A percentile compares a stretch with the other conserved stretches of the same genome.
Conservation (phyloP, 2,329 filamentous ascomycete genomes). For the Claviceps purpurea region DNA sequence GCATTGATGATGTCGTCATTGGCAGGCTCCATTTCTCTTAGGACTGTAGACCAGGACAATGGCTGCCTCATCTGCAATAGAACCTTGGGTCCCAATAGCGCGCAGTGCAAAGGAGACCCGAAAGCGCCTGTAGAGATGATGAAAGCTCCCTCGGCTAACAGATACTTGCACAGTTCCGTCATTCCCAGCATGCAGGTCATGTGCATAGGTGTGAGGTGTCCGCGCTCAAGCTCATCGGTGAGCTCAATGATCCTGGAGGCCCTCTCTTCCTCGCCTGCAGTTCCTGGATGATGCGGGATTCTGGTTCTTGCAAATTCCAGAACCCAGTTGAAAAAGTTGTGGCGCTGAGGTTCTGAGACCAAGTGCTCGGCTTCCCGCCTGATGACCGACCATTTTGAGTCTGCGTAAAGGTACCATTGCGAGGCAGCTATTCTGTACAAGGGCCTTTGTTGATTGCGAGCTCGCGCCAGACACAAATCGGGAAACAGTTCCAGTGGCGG, state of each 20-base stretch:
- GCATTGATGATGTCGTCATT: background rate
- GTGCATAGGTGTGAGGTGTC: slow-evolving; percentile 18
- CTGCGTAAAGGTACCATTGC: slow-evolving; percentile 15
- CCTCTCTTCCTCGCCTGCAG: slow-evolving; percentile 5
- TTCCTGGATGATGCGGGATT: slow-evolving; percentile 13
- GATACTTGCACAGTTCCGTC: slow-evolving; percentile 14
- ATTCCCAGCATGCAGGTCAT: slow-evolving; percentile 21
- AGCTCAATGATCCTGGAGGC: slow-evolving; percentile 15
- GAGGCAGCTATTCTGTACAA: slow-evolving; percentile 13
- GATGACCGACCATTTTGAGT: slow-evolving; percentile 16
- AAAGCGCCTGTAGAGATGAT: slow-evolving; percentile 12
- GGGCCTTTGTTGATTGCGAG: slow-evolving; percentile 7
- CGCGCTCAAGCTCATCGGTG: slow-evolving; percentile 16
- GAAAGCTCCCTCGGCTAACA: slow-evolving; percentile 12
- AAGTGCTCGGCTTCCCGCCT: slow-evolving; percentile 14
- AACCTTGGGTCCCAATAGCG: slow-evolving; percentile 19
- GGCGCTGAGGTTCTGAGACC: slow-evolving; percentile 14
- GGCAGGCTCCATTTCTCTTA: background rate
- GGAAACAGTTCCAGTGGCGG: slow-evolving; percentile 16
- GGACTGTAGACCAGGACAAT: slow-evolving; percentile 5
- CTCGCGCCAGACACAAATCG: slow-evolving; percentile 13
- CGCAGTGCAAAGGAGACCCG: slow-evolving; percentile 21
- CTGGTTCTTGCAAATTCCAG: slow-evolving; percentile 20
- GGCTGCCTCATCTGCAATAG: slow-evolving; percentile 9
- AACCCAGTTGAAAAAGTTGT: slow-evolving; percentile 23